Evolutionary conservation across 1,284 basidiomycete species (phyloP).

Genomic region (Cerioporus squamosus): DNA sequence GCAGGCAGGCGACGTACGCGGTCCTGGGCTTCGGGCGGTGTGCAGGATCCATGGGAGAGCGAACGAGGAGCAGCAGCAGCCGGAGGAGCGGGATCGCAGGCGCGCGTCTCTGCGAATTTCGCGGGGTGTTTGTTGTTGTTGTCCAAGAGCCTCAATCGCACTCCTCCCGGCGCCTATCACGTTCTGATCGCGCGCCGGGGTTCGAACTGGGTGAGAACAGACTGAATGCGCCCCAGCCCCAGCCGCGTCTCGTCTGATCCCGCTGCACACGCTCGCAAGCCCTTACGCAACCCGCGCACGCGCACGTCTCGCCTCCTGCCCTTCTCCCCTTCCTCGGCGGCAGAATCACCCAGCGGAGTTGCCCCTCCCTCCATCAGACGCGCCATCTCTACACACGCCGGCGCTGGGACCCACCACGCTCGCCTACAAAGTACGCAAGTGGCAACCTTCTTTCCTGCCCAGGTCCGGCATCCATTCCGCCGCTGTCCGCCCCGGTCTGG

Average conservation of each 20-base stretch:
- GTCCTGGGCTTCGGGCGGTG: conserved; percentile 57
- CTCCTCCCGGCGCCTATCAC: conserved; percentile 26
- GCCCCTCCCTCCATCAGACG: neutral
- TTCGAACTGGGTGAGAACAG: conserved; percentile 11
- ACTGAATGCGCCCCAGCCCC: conserved; percentile 13
- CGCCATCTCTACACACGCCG: conserved; percentile 1
- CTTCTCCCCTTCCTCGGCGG: conserved; percentile 12
- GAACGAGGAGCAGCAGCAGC: neutral
- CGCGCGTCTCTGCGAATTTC: conserved; percentile 25
- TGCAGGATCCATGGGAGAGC: conserved; percentile 29
- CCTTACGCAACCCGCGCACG: conserved; percentile 11
- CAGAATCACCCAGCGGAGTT: conserved; percentile 8
- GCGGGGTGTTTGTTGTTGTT: conserved; percentile 31
- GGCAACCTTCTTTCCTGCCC: neutral
- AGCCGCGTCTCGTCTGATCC: conserved; percentile 20
- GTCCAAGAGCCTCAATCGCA: conserved; percentile 25
- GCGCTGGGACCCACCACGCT: neutral
- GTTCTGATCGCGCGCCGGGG: conserved; percentile 18
- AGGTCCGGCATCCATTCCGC: neutral
- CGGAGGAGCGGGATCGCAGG: conserved; percentile 7
- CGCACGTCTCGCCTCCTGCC: conserved; percentile 4
- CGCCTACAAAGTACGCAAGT: neutral
- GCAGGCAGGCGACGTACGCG: conserved; percentile 48
- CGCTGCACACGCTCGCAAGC: conserved; percentile 7
- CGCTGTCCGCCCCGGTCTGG: neutral